phyloP scores from a whole-genome alignment of 352 stramenopile species.

The Vaucheria bursata region DNA sequence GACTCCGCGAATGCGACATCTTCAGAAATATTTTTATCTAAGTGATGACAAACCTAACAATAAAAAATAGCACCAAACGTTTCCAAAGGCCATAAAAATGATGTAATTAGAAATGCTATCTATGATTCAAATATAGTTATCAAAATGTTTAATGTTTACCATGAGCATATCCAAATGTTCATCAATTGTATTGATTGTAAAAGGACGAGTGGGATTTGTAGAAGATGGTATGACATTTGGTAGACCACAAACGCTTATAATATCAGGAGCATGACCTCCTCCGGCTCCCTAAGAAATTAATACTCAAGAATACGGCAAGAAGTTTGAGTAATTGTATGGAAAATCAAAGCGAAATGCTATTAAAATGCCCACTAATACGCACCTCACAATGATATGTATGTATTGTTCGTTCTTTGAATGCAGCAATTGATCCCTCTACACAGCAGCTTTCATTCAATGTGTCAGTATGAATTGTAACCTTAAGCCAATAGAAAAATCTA shows the following conservation, averaged over 20 bases:
- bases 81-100: too few relatives aligned
- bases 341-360: too few relatives aligned
- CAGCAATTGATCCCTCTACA: constrained; percentile 84
- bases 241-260: constrained; percentile 88
- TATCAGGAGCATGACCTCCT: constrained; percentile 88
- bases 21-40: constrained; percentile 87
- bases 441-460: constrained; percentile 91
- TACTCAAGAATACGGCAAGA: too few relatives aligned
- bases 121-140: too few relatives aligned
- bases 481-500: constrained; percentile 60
- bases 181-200: constrained; percentile 93
- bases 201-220: constrained; percentile 89
- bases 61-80: too few relatives aligned
- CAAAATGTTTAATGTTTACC: constrained; percentile 51
- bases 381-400: constrained; percentile 44
- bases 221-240: constrained; percentile 85
- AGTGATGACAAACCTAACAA: constrained; percentile 78
- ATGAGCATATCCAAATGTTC: constrained; percentile 98
- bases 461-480: constrained; percentile 95
- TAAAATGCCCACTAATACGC: too few relatives aligned
- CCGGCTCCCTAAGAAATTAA: constrained; percentile 74
- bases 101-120: too few relatives aligned
- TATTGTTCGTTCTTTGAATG: constrained; percentile 68
- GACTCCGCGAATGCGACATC: constrained; percentile 95
- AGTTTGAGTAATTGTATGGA: too few relatives aligned